Evolutionary conservation across 1,139 yeast genomes (phyloP), one percentile per base, ranked within the genome.

Genomic region (Scheffersomyces parashehatae): DNA sequence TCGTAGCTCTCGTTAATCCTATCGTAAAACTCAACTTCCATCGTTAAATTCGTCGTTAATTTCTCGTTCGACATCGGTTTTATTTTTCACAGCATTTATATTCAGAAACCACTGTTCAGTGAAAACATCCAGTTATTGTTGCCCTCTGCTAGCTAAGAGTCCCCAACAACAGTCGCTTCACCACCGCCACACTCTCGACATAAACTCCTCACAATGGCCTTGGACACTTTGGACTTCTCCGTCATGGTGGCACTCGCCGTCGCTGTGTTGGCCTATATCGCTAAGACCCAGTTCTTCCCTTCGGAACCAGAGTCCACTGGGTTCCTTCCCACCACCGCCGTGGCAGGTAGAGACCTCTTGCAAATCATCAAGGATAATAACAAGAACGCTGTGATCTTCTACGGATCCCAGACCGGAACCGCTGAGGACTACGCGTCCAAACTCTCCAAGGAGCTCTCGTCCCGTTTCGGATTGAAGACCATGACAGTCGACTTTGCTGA

Each of bases 361-460:
- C 81, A 82, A 49, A 81, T 81, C 12, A 69, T 90, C 54, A 71
- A 73, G 43, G 71, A 73, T 38, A 83, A 84, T 56, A 75, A 79
- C 50, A 91, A 93, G 67, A 85, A 87, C 55, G 85, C 88, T 39
- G 73, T 87, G 35, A 83, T 93, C n/a, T 79, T 93, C 52, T 95
- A 79, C 62, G 98, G 97, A 5, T 91, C 99, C 5, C 99, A 93
- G 68, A 95, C 99, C 10, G 99, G 99, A 53, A 93, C 99, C n/a
- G 96, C 99, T 39, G 99, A 93, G 68, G 99, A 93, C 63, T 93
- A 90, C 58, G 96, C 97, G 15, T 80, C 87, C 54, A 88, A 95
- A 63, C 82, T 90, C 55, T 82, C 96, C 39, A 90, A 90, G 64
- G 99, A 93, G 64, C 82, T 93, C 55, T 81, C 84, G 53, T 76